Evolutionary conservation across 305 asterid species (phyloP).

Genomic region (Fraxinus floribunda): DNA sequence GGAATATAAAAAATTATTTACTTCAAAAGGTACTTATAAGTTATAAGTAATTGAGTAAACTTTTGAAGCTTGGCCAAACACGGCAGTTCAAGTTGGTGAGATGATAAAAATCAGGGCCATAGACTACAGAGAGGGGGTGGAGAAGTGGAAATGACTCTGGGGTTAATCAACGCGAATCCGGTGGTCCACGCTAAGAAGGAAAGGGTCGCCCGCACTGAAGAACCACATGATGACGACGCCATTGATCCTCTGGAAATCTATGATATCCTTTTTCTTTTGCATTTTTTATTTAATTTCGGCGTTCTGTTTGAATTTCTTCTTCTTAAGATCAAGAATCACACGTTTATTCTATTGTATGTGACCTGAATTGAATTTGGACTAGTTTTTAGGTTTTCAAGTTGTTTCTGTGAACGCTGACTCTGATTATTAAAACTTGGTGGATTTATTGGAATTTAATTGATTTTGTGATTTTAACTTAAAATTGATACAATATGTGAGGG

Average conservation of each 20-base stretch:
- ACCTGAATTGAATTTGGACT: neutral
- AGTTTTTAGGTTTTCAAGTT: neutral
- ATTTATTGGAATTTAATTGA: neutral
- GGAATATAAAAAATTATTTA: neutral
- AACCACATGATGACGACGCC: conserved; percentile 47
- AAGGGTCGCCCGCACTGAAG: conserved; percentile 50
- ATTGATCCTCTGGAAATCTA: conserved; percentile 86
- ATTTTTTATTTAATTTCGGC: neutral
- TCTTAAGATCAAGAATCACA: neutral
- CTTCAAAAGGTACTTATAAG: neutral
- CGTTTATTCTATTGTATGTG: neutral
- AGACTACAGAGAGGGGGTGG: neutral
- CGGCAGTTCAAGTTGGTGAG: neutral
- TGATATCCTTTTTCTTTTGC: conserved; percentile 61
- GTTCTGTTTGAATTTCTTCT: neutral
- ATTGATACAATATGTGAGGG: conserved; percentile 64
- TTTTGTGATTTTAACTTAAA: conserved; percentile 48
- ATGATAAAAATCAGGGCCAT: neutral
- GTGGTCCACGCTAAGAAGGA: conserved; percentile 86
- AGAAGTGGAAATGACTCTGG: conserved; percentile 62
- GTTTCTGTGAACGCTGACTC: neutral
- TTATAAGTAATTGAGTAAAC: neutral
- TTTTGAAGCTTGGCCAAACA: neutral
- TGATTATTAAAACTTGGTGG: neutral
- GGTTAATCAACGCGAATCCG: conserved; percentile 87